Evolutionary conservation across 2,329 filamentous ascomycete species (phyloP), one percentile per base, ranked within the genome.

Genomic region (Ceratocystiopsis sp.): DNA sequence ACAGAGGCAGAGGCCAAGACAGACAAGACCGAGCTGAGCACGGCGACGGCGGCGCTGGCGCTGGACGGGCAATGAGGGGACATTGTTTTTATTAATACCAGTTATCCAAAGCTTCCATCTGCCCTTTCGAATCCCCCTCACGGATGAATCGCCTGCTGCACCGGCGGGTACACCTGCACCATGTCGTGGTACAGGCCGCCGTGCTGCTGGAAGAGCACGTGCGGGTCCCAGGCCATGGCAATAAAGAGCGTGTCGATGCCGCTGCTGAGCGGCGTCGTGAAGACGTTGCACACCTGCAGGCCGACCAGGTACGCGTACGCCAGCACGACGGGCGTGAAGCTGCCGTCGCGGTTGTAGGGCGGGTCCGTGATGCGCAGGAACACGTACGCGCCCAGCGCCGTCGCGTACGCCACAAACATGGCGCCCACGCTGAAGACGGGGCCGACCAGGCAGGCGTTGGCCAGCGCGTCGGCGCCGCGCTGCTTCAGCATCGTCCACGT

Each of bases 241-340:
- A 94, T 84, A 53, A 95, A 95, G 48, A 94, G 83, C 0, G 87
- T 93, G 51, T 93, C 83, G 49, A 93, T 75, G n/a, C 89, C 89
- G 53, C 80, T 87, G 49, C 79, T 79, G 45, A 96, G 67, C 1
- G 89, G 89, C 0, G 48, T 89, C 33, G 89, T 83, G 62, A 95
- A 93, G 49, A 93, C 75, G 59, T 93, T 82, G 57, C 80, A 82
- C 47, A 95, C 81, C 59, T 95, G 89, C 50, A 94, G 63, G 8
- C 89, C 89, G 49, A 95, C 87, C 42, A 95, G 64, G 63, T 95
- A 94, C 0, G 85, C 67, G 58, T 89, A 93, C 0, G 84, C 84
- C 56, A 93, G 73, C 16, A 93, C 71, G 10, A 93, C 77, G 0
- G 80, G 69, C 0, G 84, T 91, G 57, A 78, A 93, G 17, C 64